These are phyloP conservation scores for Lachnellula occidentalis DNA, from an alignment of 2,329 filamentous ascomycete genomes.

Conservation along the genomic window DNA sequence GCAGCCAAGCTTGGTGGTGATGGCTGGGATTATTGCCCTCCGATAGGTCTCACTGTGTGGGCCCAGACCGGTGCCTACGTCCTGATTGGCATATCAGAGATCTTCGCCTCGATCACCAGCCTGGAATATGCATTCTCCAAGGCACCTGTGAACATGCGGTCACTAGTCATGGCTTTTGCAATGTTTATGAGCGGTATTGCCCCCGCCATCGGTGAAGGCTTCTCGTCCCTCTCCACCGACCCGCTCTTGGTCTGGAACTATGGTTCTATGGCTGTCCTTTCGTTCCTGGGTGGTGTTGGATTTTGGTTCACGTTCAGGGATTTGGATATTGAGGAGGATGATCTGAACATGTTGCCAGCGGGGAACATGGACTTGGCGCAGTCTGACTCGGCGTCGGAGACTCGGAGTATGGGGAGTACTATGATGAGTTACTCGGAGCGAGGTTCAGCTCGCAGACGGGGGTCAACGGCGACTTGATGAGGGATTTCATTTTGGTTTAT, in stretches of 20 bases:
- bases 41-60: constrained; percentile 61
- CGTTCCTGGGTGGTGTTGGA: constrained; percentile 53
- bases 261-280: constrained; percentile 54
- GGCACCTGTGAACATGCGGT: constrained; percentile 75
- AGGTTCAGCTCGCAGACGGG: no score
- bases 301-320: constrained; percentile 66
- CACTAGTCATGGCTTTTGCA: constrained; percentile 64
- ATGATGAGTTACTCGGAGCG: no score
- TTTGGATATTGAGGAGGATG: constrained; percentile 64
- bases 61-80: constrained; percentile 43
- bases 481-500: no score
- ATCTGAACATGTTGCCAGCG: constrained; percentile 53
- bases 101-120: constrained; percentile 53
- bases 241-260: constrained; percentile 71
- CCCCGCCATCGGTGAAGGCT: constrained; percentile 64
- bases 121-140: constrained; percentile 75
- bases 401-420: background rate
- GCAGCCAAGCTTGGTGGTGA: constrained; percentile 34
- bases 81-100: constrained; percentile 51
- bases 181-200: constrained; percentile 67
- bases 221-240: constrained; percentile 56
- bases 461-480: no score
- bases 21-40: constrained; percentile 38
- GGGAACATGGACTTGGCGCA: constrained; percentile 12
- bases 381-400: no score